Conservation (phyloP, 495 filamentous ascomycete species). For the Astrothelium subdiscretum region DNA sequence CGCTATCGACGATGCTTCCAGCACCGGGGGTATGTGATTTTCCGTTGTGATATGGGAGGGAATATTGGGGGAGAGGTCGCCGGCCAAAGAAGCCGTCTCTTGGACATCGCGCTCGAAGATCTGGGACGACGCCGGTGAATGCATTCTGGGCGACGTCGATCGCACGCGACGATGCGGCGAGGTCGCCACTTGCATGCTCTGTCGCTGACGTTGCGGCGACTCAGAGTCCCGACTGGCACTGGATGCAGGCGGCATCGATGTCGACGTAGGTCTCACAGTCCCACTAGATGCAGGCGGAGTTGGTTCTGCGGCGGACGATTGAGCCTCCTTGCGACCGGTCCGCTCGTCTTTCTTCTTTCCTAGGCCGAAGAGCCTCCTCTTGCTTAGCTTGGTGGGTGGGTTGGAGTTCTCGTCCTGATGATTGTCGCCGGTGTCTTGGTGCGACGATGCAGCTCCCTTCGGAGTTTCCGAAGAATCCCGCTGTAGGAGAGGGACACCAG, state of each 20-base stretch:
- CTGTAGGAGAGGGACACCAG: background rate
- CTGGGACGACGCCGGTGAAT: constrained; percentile 49
- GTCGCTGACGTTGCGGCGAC: background rate
- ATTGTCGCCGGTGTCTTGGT: background rate
- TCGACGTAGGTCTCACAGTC: background rate
- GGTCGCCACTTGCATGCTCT: constrained; percentile 2
- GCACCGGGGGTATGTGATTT: constrained; percentile 80
- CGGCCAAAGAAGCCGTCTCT: constrained; percentile 41
- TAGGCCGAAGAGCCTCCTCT: constrained; percentile 10
- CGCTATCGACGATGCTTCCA: constrained; percentile 78
- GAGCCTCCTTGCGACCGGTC: constrained; percentile 26
- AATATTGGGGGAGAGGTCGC: constrained; percentile 55
- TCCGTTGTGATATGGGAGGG: constrained; percentile 83
- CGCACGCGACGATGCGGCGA: constrained; percentile 18
- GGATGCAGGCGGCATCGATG: background rate
- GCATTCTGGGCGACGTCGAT: constrained; percentile 31
- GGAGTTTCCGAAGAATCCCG: background rate
- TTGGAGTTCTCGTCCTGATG: constrained; percentile 4
- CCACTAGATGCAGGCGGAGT: background rate
- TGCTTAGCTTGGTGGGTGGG: background rate
- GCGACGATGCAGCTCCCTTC: background rate
- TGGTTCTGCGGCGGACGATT: constrained; percentile 15
- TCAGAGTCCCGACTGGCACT: background rate
- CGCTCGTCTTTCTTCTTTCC: constrained; percentile 49
- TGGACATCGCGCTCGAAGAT: constrained; percentile 94